Evolutionary conservation across 2,329 filamentous ascomycete species (phyloP).

Genomic region (Fonsecaea pugnacius): DNA sequence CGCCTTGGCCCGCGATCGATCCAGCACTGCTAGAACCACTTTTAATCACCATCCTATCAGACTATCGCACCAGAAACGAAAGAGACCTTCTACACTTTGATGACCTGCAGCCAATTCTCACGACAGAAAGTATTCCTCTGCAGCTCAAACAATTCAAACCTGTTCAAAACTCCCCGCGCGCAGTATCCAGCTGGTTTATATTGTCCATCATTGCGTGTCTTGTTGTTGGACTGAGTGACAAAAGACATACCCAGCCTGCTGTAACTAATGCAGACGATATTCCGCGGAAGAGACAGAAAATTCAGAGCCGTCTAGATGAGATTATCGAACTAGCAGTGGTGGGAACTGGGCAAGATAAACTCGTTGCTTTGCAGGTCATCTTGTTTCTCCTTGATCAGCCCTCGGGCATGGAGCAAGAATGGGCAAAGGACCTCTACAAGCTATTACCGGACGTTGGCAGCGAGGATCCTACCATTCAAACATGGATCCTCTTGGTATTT

Average conservation of each 20-base stretch:
- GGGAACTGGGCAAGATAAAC: constrained; percentile 24
- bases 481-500: constrained; percentile 31
- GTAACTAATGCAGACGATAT: constrained; percentile 7
- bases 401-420: constrained; percentile 6
- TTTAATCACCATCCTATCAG: constrained; percentile 63
- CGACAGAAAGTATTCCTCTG: constrained; percentile 41
- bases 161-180: constrained; percentile 42
- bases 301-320: constrained; percentile 22
- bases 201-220: constrained; percentile 48
- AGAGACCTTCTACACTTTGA: constrained; percentile 76
- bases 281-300: constrained; percentile 31
- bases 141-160: constrained; percentile 45
- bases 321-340: constrained; percentile 20
- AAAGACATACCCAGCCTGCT: neutral
- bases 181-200: constrained; percentile 48
- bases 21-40: constrained; percentile 16
- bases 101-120: constrained; percentile 66
- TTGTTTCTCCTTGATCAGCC: constrained; percentile 31
- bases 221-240: constrained; percentile 19
- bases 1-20: constrained; percentile 42
- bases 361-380: constrained; percentile 29
- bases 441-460: constrained; percentile 19
- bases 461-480: constrained; percentile 26
- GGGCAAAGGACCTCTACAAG: constrained; percentile 7
- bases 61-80: constrained; percentile 75